Evolutionary conservation across 169 alveolate genomes (phyloP), one percentile per base, ranked within the genome.

Genomic region (Plasmodium malariae): DNA sequence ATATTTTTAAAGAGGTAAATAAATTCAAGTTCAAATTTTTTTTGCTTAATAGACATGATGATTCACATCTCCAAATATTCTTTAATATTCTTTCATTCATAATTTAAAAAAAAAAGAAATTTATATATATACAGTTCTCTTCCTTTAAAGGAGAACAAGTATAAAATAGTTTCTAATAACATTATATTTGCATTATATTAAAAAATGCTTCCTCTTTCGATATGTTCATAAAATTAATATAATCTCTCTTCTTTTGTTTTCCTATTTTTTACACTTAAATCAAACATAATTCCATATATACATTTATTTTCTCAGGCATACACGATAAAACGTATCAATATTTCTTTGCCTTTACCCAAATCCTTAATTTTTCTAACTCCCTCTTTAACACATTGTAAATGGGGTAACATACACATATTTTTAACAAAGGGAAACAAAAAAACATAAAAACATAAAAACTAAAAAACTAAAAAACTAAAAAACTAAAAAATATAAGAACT

Each of bases 41-140:
- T 43, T 76, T 76, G 45, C 28, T 60, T 60, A 76, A 76, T 76
- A 76, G 88, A 59, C 88, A 76, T 76, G 87, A 73, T 51, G 76
- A 28, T 68, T 76, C 65, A 21, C 65, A 59, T 37, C 63, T 62
- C 88, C 74, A 45, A 63, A 63, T 32, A 54, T 19, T 30, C n/a
- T 59, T 76, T 62, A 76, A 54, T 63, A 62, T 45, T 51, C 68
- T 76, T 32, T 76, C 88, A 62, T 76, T 76, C 88, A 76, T 76
- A 76, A 76, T 76, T 43, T 76, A 26, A 26, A 51, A 63, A 63
- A 48, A 9, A 34, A 7, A 17, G 54, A 57, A 43, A 45, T 40
- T 73, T 34, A 14, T 73, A 17, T 73, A 17, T 73, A 19, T 28
- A 34, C 54, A 37, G 71, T 73, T 54, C 72, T 17, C 57, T 73